Percentiles rank a stretch among this genome's conserved stretches.
These are phyloP conservation scores for Phytopythium vexans DNA, from an alignment of 352 stramenopile species.

Conservation along the genomic window DNA sequence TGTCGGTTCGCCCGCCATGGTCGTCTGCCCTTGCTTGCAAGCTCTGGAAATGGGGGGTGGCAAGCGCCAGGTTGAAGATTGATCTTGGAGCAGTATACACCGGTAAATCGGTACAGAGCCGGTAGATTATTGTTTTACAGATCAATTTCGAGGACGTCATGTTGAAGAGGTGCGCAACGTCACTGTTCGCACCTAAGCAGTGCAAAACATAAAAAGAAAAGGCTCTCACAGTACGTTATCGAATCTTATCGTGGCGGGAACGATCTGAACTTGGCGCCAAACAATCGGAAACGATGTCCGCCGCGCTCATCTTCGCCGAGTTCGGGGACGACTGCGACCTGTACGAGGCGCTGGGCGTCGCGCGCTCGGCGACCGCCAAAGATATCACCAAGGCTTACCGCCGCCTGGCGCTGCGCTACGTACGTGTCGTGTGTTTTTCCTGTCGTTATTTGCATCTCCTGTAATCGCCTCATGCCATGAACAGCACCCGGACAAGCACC, in stretches of 20 bases:
- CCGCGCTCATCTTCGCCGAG: slow-evolving; percentile 43
- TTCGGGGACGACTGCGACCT: slow-evolving; percentile 70
- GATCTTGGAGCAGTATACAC: neutral
- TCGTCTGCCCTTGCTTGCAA: slow-evolving; percentile 3
- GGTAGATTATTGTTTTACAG: no score
- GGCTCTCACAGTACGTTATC: neutral
- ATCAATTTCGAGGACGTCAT: no score
- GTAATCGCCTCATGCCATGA: neutral
- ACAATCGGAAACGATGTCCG: slow-evolving; percentile 18
- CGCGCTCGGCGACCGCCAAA: slow-evolving; percentile 49
- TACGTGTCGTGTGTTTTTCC: slow-evolving; percentile 14
- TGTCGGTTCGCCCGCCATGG: neutral
- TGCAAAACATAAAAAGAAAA: no score
- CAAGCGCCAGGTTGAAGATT: slow-evolving; percentile 23
- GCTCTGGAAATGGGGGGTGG: neutral
- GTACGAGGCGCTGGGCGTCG: slow-evolving; percentile 76
- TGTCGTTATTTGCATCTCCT: slow-evolving; percentile 4
- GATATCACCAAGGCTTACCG: slow-evolving; percentile 71
- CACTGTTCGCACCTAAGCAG: no score
- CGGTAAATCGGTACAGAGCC: no score
- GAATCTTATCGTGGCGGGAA: slow-evolving; percentile 1
- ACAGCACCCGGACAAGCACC: slow-evolving; percentile 91
- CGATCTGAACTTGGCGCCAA: neutral
- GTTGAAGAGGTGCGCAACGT: no score
- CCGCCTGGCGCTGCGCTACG: slow-evolving; percentile 69